phyloP scores from a whole-genome alignment of 139 green algal genomes.

The Picochlorum sp. region DNA sequence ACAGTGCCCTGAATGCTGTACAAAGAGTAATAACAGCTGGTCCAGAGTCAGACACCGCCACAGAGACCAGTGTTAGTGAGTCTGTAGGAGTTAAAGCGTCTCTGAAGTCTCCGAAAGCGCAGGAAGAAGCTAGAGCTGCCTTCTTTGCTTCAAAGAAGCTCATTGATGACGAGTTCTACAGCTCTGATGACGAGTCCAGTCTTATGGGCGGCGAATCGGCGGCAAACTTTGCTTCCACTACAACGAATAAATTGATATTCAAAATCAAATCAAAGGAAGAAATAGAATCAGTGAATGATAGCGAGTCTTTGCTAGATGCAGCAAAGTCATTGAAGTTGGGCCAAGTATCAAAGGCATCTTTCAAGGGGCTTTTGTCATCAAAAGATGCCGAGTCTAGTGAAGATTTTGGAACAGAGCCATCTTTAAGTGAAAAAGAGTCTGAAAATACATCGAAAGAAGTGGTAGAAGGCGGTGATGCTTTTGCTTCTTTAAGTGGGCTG shows the following conservation, averaged over 20 bases:
- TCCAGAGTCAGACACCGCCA: not conserved
- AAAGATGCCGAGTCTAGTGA: too few species aligned
- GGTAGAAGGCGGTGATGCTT: too few species aligned
- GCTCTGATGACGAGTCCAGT: constrained; percentile 26
- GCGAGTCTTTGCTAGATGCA: not conserved
- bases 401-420: too few species aligned
- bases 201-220: not conserved
- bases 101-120: not conserved
- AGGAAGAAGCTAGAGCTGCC: constrained; percentile 17
- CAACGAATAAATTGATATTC: not conserved
- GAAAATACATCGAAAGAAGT: too few species aligned
- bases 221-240: not conserved
- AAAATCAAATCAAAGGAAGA: constrained; percentile 3
- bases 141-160: constrained; percentile 21
- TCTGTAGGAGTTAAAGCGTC: not conserved
- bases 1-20: not conserved
- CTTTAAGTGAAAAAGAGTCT: too few species aligned
- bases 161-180: constrained; percentile 32
- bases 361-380: not conserved
- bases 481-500: not conserved
- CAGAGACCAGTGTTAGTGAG: not conserved
- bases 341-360: not conserved
- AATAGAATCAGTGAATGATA: not conserved
- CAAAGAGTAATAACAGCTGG: constrained; percentile 5
- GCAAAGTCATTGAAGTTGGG: constrained; percentile 3